A percentile compares a stretch with the other conserved stretches of the same genome.
These are phyloP conservation scores for Boletellus ananiceps DNA, from an alignment of 768 basidiomycete species.

Conservation along the genomic window DNA sequence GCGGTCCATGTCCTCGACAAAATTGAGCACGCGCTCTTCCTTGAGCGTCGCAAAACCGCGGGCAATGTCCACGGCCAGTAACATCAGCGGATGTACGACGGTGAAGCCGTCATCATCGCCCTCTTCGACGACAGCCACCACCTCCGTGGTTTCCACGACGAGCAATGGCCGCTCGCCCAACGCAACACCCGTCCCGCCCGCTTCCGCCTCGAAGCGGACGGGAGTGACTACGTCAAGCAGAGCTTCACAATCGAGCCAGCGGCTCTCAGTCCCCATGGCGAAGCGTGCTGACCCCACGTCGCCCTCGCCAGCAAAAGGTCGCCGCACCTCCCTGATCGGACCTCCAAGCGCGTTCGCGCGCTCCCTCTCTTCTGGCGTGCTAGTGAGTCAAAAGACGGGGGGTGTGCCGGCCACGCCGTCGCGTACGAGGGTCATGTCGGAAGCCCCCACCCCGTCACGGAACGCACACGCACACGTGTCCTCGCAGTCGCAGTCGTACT, in stretches of 20 bases:
- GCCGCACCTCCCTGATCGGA: conserved; percentile 26
- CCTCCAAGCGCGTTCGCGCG: conserved; percentile 27
- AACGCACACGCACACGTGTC: conserved; percentile 21
- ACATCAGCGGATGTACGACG: conserved; percentile 47
- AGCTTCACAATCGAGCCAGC: conserved; percentile 31
- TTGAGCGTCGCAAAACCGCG: conserved; percentile 47
- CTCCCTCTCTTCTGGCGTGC: conserved; percentile 11
- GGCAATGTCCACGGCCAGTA: conserved; percentile 48
- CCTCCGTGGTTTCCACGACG: conserved; percentile 22
- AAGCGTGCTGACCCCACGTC: conserved; percentile 27
- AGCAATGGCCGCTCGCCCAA: conserved; percentile 41
- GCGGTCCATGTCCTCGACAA: conserved; percentile 32
- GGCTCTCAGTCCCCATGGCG: conserved; percentile 37
- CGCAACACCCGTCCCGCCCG: conserved; percentile 42
- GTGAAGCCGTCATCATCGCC: conserved; percentile 35
- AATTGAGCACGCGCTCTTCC: conserved; percentile 36
- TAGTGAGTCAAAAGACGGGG: conserved; percentile 12
- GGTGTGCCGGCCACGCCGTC: conserved; percentile 34
- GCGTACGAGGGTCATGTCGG: conserved; percentile 43
- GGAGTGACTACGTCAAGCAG: conserved; percentile 38
- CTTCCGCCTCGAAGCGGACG: conserved; percentile 33
- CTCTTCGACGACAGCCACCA: conserved; percentile 24
- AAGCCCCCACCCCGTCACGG: conserved; percentile 30
- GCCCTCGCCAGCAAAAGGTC: conserved; percentile 25
- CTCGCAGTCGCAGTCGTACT: conserved; percentile 22